These are phyloP conservation scores for Candida nonsorbophila DNA, from an alignment of 805 yeast genomes.

Conservation along the genomic window DNA sequence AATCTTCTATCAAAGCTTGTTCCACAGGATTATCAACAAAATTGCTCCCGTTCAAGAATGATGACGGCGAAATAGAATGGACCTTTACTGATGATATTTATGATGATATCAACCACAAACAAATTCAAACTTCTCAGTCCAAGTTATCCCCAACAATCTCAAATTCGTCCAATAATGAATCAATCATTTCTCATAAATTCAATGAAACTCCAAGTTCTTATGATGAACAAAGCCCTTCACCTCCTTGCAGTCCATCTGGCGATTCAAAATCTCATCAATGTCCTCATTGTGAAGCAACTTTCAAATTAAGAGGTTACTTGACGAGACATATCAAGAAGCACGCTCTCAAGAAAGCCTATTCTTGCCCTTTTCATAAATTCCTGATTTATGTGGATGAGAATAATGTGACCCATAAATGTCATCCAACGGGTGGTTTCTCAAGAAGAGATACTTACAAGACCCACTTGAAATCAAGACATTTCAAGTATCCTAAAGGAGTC, in stretches of 20 bases:
- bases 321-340: slow-evolving; percentile 55
- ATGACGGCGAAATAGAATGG: slow-evolving; percentile 55
- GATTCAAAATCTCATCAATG: slow-evolving; percentile 29
- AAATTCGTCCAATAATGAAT: slow-evolving; percentile 20
- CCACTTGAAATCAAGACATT: slow-evolving; percentile 52
- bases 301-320: slow-evolving; percentile 49
- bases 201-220: slow-evolving; percentile 23
- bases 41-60: slow-evolving; percentile 47
- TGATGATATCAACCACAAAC: slow-evolving; percentile 9
- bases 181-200: slow-evolving; percentile 7
- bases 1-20: slow-evolving; percentile 28
- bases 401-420: slow-evolving; percentile 43
- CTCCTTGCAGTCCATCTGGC: slow-evolving; percentile 3
- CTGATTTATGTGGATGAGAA: slow-evolving; percentile 33
- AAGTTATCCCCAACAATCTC: slow-evolving; percentile 33
- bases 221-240: slow-evolving; percentile 22
- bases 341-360: slow-evolving; percentile 43
- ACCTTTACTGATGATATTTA: slow-evolving; percentile 40
- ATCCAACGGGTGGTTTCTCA: slow-evolving; percentile 54
- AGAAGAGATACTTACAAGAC: slow-evolving; percentile 57
- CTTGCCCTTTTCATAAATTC: slow-evolving; percentile 46
- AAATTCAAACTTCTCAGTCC: not conserved
- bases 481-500: slow-evolving; percentile 53
- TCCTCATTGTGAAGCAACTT: slow-evolving; percentile 42
- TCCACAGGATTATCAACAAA: slow-evolving; percentile 47